Base-by-base conservation (phyloP, 805 yeast genomes). In the Kazachstania martiniae region DNA sequence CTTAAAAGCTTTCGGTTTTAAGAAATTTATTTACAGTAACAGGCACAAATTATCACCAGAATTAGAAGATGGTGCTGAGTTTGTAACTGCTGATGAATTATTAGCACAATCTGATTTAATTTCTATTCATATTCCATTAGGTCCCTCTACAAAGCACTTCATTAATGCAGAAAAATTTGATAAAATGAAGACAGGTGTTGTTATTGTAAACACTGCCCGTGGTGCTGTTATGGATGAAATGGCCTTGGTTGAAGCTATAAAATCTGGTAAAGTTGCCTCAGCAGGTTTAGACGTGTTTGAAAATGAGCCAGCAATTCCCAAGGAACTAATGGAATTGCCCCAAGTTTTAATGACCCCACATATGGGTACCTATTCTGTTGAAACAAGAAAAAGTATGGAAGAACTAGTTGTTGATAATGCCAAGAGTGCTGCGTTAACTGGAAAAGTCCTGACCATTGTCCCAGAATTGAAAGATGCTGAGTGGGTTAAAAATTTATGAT, bases 311-410 rank as follows among this genome's bases (percentile, higher is more conserved):
- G 49, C 72, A 41, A 78, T 74, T n/a, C 68, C 78, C 27, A 58
- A 67, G 48, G 86, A 79, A 38, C 59, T 81, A 40, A 57, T 68
- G 30, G 60, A 62, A 19, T 58, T 78, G 57, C 80, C 82, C 10
- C 77, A 78, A 41, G 83, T 76, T n/a, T 65, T 80, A 8, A 70
- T 82, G 21, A 62, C 82, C 42, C 96, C 96, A 12, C 96, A 86
- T 54, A 75, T 83, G 79, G 96, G 95, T 18, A 83, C 95, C 0
- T 75, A 74, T 52, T 65, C 89, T 4, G 58, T 59, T 32, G 93
- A 85, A 58, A 80, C 94, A 3, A 72, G 80, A 48, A 60, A 65
- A 43, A 69, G 70, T 44, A 83, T 91, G 95, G 95, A 87, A 59
- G 74, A 72, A 44, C 72, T 72, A 52, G 84, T 78, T 21, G 74